These are phyloP conservation scores for Botrytis hyacinthi DNA, from an alignment of 2,329 filamentous ascomycete genomes.

Conservation along the genomic window DNA sequence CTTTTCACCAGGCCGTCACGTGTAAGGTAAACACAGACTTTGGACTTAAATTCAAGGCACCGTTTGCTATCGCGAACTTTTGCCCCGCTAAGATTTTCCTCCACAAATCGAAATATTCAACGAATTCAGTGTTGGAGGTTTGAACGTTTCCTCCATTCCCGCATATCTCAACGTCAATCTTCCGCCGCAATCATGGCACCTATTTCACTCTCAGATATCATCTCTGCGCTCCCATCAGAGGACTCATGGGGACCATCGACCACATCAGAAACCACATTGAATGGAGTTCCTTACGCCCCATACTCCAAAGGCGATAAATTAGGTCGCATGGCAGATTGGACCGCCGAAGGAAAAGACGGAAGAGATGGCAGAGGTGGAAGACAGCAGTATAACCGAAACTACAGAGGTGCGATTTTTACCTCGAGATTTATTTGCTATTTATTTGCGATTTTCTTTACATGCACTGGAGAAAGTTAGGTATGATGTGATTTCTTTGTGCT, in stretches of 20 bases:
- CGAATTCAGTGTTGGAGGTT: conserved; percentile 21
- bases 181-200: conserved; percentile 47
- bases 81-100: conserved; percentile 28
- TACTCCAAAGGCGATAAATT: conserved; percentile 99
- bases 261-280: conserved; percentile 81
- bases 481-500: conserved; percentile 18
- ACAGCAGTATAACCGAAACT: conserved; percentile 89
- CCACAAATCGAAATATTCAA: conserved; percentile 33
- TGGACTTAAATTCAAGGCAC: not conserved
- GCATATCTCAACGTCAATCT: conserved; percentile 20
- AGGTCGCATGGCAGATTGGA: conserved; percentile 99
- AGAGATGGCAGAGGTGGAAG: conserved; percentile 71
- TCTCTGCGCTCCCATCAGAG: conserved; percentile 68
- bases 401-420: conserved; percentile 64
- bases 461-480: conserved; percentile 17
- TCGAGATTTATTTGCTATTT: conserved; percentile 24
- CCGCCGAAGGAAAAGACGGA: conserved; percentile 79
- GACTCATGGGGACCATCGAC: conserved; percentile 86
- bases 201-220: conserved; percentile 61
- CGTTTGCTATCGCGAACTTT: conserved; percentile 9
- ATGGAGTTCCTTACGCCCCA: conserved; percentile 94
- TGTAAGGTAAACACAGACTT: not conserved
- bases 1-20: not conserved
- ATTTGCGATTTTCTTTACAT: conserved; percentile 22
- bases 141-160: conserved; percentile 5